Conservation (phyloP, 2,329 filamentous ascomycete genomes). For the Mycosphaerelloides madeirae region DNA sequence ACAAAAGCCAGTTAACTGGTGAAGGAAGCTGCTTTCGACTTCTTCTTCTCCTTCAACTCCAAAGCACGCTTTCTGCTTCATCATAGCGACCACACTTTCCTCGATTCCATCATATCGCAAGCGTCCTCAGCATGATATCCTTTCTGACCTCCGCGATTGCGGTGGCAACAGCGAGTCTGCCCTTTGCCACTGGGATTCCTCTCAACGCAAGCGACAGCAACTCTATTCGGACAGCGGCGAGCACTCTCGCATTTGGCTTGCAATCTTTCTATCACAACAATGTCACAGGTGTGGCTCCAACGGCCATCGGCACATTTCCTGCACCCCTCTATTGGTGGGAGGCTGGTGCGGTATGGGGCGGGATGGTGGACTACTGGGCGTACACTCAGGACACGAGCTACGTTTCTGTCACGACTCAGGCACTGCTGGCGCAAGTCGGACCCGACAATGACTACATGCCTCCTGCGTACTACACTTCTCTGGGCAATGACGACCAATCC, state of each 20-base stretch:
- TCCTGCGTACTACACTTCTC: constrained; percentile 30
- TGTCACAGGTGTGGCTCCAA: constrained; percentile 24
- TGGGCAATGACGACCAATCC: constrained; percentile 57
- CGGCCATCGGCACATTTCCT: constrained; percentile 37
- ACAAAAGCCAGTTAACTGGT: too few relatives aligned
- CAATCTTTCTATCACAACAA: constrained; percentile 35
- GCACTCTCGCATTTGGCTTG: constrained; percentile 30
- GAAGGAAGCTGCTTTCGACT: too few relatives aligned
- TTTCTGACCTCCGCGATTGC: constrained; percentile 6
- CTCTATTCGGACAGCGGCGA: constrained; percentile 32
- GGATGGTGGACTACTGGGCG: constrained; percentile 41
- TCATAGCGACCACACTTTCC: too few relatives aligned
- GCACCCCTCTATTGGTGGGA: constrained; percentile 47
- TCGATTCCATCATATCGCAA: neutral
- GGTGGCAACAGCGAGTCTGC: constrained; percentile 8
- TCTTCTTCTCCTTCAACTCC: too few relatives aligned
- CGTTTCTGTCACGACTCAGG: constrained; percentile 38
- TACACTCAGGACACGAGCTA: constrained; percentile 44
- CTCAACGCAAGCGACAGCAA: constrained; percentile 21
- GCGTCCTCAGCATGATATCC: constrained; percentile 10
- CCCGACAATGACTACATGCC: constrained; percentile 42
- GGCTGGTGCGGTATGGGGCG: constrained; percentile 37
- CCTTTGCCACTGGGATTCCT: constrained; percentile 12
- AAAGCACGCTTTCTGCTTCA: too few relatives aligned
- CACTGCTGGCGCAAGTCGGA: constrained; percentile 41